phyloP scores from a whole-genome alignment of 352 stramenopile genomes.

The Pythium dissimile region DNA sequence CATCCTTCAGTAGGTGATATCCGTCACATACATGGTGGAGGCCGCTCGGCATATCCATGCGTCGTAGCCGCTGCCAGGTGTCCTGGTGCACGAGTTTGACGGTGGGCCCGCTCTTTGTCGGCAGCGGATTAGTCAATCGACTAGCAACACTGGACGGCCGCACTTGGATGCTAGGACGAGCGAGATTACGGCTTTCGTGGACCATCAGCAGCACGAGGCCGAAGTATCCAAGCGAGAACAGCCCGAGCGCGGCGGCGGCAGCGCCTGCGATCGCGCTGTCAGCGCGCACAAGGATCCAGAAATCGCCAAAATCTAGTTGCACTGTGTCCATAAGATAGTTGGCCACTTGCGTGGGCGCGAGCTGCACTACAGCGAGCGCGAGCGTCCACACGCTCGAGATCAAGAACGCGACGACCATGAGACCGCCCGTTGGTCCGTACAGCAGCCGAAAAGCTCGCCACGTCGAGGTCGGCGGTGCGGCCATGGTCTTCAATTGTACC shows the following conservation, averaged over 20 bases:
- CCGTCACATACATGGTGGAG: too few species aligned
- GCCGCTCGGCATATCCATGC: too few species aligned
- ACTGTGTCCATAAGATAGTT: slow-evolving; percentile 25
- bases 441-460: slow-evolving; percentile 1
- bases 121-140: too few species aligned
- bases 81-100: too few species aligned
- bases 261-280: background rate
- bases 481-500: too few species aligned
- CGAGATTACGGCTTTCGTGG: too few species aligned
- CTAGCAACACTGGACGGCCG: too few species aligned
- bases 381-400: slow-evolving; percentile 6
- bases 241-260: background rate
- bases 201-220: slow-evolving; percentile 15
- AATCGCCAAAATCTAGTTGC: slow-evolving; percentile 15
- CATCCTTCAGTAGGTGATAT: too few species aligned
- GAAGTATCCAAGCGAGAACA: slow-evolving; percentile 11
- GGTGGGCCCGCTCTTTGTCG: too few species aligned
- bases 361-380: slow-evolving; percentile 8
- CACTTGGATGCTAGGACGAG: too few species aligned
- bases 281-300: slow-evolving; percentile 26
- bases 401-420: slow-evolving; percentile 16
- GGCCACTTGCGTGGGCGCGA: slow-evolving; percentile 15
- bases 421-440: slow-evolving; percentile 7
- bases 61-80: too few species aligned
- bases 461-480: too few species aligned